Conservation (phyloP, 495 filamentous ascomycete genomes). For the Aspergillus leporis region DNA sequence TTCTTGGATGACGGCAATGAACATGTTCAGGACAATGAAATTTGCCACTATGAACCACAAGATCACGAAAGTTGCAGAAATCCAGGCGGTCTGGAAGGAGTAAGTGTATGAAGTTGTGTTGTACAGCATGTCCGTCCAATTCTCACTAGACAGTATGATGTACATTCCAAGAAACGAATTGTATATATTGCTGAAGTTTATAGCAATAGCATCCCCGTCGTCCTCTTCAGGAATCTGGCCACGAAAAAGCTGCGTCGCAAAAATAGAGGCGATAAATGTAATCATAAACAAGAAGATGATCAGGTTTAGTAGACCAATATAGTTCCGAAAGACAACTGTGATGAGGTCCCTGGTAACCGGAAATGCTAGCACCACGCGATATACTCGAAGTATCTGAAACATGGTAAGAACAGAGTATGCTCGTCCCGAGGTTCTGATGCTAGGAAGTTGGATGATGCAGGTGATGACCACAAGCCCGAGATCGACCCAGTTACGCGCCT, state of each 20-base stretch:
- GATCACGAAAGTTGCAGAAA: slow-evolving; percentile 88
- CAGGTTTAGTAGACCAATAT: slow-evolving; percentile 88
- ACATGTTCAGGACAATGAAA: slow-evolving; percentile 99
- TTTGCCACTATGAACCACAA: slow-evolving; percentile 94
- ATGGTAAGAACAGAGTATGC: slow-evolving; percentile 86
- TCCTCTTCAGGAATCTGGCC: slow-evolving; percentile 71
- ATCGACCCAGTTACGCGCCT: slow-evolving; percentile 75
- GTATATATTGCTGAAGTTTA: slow-evolving; percentile 87
- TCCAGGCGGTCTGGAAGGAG: slow-evolving; percentile 74
- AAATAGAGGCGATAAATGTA: slow-evolving; percentile 89
- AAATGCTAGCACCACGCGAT: slow-evolving; percentile 88
- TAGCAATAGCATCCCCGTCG: slow-evolving; percentile 55
- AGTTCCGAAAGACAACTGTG: slow-evolving; percentile 82
- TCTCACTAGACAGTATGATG: slow-evolving; percentile 93
- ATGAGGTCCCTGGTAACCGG: slow-evolving; percentile 84
- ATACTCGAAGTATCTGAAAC: slow-evolving; percentile 91
- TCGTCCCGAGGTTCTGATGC: slow-evolving; percentile 72
- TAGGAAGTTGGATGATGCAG: slow-evolving; percentile 81
- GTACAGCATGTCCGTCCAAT: slow-evolving; percentile 91
- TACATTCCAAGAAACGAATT: slow-evolving; percentile 99
- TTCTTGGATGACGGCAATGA: slow-evolving; percentile 99
- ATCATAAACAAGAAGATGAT: slow-evolving; percentile 96
- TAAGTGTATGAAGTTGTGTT: slow-evolving; percentile 69
- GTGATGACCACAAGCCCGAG: slow-evolving; percentile 77
- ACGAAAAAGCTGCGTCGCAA: slow-evolving; percentile 90